These are phyloP conservation scores for Anastatica hierochuntica DNA, from an alignment of 345 rosid species.

Conservation along the genomic window DNA sequence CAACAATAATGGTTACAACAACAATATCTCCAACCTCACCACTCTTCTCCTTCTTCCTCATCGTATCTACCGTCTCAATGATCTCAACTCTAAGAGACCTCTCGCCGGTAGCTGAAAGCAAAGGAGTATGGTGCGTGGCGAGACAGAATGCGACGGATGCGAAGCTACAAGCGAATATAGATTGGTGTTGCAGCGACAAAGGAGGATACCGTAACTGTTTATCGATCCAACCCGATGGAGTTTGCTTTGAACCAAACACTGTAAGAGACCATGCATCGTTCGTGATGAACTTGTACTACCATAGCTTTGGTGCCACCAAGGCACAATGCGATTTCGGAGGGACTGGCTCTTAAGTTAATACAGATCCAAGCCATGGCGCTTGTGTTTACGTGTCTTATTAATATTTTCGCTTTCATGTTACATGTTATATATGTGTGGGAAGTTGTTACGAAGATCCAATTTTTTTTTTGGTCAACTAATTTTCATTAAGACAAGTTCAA, in stretches of 20 bases:
- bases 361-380: slow-evolving; percentile 1
- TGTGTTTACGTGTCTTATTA: not conserved
- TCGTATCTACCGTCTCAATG: not conserved
- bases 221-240: slow-evolving; percentile 11
- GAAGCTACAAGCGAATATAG: slow-evolving; percentile 11
- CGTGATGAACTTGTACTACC: slow-evolving; percentile 10
- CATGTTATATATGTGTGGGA: too few relatives aligned
- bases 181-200: slow-evolving; percentile 7
- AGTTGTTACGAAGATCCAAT: too few relatives aligned
- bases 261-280: slow-evolving; percentile 5
- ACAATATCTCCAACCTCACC: not conserved
- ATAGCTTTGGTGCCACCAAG: not conserved
- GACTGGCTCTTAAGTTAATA: not conserved
- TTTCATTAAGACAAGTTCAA: too few relatives aligned
- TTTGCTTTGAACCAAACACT: slow-evolving; percentile 11
- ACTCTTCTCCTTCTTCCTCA: not conserved
- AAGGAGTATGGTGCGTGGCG: slow-evolving; percentile 12
- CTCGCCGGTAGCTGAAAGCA: not conserved
- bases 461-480: too few relatives aligned
- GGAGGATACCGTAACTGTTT: slow-evolving; percentile 7
- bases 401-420: too few relatives aligned
- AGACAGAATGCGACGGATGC: not conserved
- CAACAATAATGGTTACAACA: too few relatives aligned
- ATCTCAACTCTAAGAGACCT: not conserved
- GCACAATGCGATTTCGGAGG: not conserved